Base-by-base conservation (phyloP, 1,284 basidiomycete species). In the Pyrrhoderma lamaoense region DNA sequence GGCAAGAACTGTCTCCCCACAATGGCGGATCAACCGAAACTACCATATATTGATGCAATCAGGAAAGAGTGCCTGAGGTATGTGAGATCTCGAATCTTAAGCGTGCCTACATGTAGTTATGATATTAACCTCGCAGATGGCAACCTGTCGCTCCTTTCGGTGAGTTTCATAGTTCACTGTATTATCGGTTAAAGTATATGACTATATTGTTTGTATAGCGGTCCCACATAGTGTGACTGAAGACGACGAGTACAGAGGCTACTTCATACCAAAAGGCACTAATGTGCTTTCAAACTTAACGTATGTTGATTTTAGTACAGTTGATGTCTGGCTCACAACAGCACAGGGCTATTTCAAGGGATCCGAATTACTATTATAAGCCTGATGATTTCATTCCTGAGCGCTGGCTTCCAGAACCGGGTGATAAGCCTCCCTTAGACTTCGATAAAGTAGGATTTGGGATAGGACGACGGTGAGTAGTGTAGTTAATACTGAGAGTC, bases 81-180 rank as follows among this genome's bases (percentile, higher is more conserved):
- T 13, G 16, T 2, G 11, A n/a, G 19, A n/a, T n/a, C n/a, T n/a
- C n/a, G n/a, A n/a, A n/a, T 2, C 9, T 13, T 9, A 34, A 18
- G 2, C 22, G 19, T 5, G 19, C 8, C 8, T 19, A 9, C 8
- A 42, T n/a, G n/a, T 21, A 22, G 13, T 7, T 23, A 16, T 14
- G 1, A 42, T 14, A n/a, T 2, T 31, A 42, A 14, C 45, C 45
- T 2, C 25, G 11, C 5, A 62, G 73, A 46, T 74, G 68, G 67
- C 57, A 63, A 23, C 58, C 60, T 8, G 62, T 63, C 8, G 52
- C 59, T 8, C 62, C 65, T 0, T 52, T 64, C 5, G 27, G 27
- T 31, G 11, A 5, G 27, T 31, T 19, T 8, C 2, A 18, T 21
- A 3, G n/a, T 39, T 39, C 22, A 19, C 14, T 35, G 13, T 5